Evolutionary conservation across 1,284 basidiomycete species (phyloP), one percentile per base, ranked within the genome.

Genomic region (Phenoliferia sp.): DNA sequence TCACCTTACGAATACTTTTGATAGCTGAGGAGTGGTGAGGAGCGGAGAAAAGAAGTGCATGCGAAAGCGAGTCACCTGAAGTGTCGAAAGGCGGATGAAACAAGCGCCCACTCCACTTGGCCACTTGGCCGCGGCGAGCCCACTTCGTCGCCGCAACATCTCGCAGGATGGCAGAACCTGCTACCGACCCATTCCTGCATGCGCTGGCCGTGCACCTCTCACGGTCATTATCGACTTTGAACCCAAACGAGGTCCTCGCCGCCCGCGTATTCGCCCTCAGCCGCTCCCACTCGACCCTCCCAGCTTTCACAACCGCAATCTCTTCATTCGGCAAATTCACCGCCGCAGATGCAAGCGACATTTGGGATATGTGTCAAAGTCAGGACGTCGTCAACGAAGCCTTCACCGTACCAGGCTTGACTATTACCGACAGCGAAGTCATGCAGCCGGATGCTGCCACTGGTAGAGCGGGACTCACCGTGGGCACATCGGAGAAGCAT

Each of bases 291-390:
- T 19, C 69, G 3, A 52, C 64, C 12, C n/a, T 70, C 39, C 48
- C 62, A 28, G 68, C 62, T 32, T 73, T 77, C 36, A 71, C 72
- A 69, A 64, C 75, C 87, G 92, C 92, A 72, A 88, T 90, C 59
- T 85, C 84, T 66, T 83, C 87, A 34, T 95, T 95, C 80, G 92
- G 91, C 77, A 90, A 91, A 81, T 94, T 94, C 77, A 84, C 88
- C 75, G 86, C 83, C 68, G 81, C 83, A 22, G 84, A 86, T 65
- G 81, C 88, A 29, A 76, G 83, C 34, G 84, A 86, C 32, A 79
- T 89, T 22, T 75, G 73, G 64, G 67, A 76, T 34, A 63, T 66
- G 35, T 73, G 75, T 62, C 70, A 69, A 52, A 55, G 64, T 7
- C 66, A 69, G 34, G 67, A 70, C 58, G 62, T 62, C 34, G 61